Evolutionary conservation across 129 eudicot species (phyloP).

Genomic region (Saussurea involucrata): DNA sequence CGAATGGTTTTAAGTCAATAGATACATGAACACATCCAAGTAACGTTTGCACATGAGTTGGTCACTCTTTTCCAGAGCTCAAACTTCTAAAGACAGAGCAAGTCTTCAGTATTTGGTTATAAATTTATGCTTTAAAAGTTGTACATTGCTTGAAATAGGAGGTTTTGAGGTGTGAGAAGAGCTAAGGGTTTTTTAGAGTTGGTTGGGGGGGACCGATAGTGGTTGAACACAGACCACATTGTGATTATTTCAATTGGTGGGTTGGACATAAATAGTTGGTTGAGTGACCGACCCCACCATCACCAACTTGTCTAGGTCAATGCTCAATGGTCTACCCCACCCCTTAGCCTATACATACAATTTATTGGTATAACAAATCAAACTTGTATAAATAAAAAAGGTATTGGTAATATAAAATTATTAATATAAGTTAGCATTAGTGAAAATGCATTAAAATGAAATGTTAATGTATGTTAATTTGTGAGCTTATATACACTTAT

Average conservation of each 20-base stretch:
- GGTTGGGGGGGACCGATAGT: constrained; percentile 26
- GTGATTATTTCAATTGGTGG: constrained; percentile 9
- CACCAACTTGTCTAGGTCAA: constrained; percentile 6
- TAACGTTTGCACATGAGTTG: constrained; percentile 20
- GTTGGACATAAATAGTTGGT: constrained; percentile 21
- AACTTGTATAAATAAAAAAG: too few species aligned
- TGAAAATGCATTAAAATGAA: too few species aligned
- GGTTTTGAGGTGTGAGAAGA: not conserved
- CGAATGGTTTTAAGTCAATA: not conserved
- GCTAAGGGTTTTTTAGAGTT: not conserved
- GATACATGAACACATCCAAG: not conserved
- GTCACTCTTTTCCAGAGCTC: constrained; percentile 11
- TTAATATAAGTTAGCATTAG: too few species aligned
- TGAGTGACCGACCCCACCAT: constrained; percentile 33
- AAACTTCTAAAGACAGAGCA: not conserved
- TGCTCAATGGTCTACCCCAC: not conserved
- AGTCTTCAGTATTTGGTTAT: not conserved
- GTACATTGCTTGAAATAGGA: not conserved
- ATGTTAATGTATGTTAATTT: too few species aligned
- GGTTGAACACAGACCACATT: constrained; percentile 5
- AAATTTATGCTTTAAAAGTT: not conserved
- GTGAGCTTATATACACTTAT: too few species aligned
- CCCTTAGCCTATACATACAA: not conserved
- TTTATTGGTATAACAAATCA: too few species aligned
- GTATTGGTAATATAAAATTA: too few species aligned